These are phyloP conservation scores for Blastobotrys capitulatus DNA, from an alignment of 1,139 yeast species.

Conservation along the genomic window DNA sequence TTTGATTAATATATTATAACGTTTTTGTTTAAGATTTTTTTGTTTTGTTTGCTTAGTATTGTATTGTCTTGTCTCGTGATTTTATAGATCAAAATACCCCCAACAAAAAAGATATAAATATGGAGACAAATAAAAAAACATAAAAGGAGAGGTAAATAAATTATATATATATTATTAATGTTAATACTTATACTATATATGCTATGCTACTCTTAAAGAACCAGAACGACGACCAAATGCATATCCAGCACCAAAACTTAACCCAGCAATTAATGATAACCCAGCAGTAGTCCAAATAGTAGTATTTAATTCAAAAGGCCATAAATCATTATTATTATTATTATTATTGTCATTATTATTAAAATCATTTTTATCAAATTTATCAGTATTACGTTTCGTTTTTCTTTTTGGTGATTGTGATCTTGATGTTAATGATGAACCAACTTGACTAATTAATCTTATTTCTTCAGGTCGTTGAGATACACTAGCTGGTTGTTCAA, in stretches of 20 bases:
- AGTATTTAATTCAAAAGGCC: conserved; percentile 11
- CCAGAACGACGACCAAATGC: conserved; percentile 27
- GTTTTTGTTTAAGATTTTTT: neutral
- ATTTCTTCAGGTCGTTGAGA: neutral
- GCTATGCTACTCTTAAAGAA: conserved; percentile 10
- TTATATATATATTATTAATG: no score
- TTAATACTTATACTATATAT: no score
- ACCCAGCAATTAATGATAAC: conserved; percentile 28
- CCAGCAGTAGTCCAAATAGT: conserved; percentile 29
- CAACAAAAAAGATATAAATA: no score
- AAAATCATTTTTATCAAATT: neutral
- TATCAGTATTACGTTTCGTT: neutral
- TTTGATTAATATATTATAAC: neutral
- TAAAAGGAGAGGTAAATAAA: no score
- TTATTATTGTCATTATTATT: conserved; percentile 5
- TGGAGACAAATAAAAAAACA: no score
- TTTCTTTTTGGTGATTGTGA: neutral
- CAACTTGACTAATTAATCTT: neutral
- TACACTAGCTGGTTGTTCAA: neutral
- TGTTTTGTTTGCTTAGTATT: neutral
- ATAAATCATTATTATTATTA: neutral
- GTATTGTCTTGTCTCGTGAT: no score
- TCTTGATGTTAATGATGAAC: neutral
- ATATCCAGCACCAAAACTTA: conserved; percentile 30
- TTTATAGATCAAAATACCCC: no score